phyloP scores from a whole-genome alignment of 768 basidiomycete species.

The Filobasidium floriforme region DNA sequence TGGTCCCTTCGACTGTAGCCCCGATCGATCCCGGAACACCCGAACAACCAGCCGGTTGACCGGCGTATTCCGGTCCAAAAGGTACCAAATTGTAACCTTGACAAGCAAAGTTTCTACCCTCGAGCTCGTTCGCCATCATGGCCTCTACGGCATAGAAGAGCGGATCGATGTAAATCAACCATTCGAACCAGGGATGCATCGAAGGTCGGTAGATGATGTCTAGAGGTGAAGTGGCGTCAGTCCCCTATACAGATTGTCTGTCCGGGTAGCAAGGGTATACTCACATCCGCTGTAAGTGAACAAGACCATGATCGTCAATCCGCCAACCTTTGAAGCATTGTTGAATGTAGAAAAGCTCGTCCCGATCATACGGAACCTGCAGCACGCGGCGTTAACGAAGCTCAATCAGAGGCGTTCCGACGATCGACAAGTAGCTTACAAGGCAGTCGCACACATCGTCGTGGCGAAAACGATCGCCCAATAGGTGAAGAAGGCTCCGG shows the following conservation, averaged over 20 bases:
- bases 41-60: constrained; percentile 8
- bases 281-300: constrained; percentile 32
- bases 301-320: constrained; percentile 33
- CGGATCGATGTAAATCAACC: constrained; percentile 42
- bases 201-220: constrained; percentile 36
- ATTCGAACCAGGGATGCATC: constrained; percentile 43
- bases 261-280: background rate
- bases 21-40: constrained; percentile 25
- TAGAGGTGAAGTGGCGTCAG: constrained; percentile 23
- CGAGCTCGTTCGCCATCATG: constrained; percentile 21
- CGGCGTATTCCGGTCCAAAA: constrained; percentile 20
- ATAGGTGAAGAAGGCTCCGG: constrained; percentile 34
- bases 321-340: constrained; percentile 40
- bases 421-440: constrained; percentile 14
- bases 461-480: constrained; percentile 28
- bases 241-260: too few species aligned
- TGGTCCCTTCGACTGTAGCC: constrained; percentile 24
- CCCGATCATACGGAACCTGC: constrained; percentile 33
- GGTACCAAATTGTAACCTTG: constrained; percentile 27
- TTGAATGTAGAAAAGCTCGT: constrained; percentile 39
- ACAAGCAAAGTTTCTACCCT: constrained; percentile 7
- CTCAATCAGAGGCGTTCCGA: background rate
- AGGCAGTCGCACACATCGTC: constrained; percentile 30
- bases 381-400: background rate
- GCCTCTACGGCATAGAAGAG: constrained; percentile 40